Base-by-base conservation (phyloP, 257 asterid genomes). In the Penstemon eatonii region DNA sequence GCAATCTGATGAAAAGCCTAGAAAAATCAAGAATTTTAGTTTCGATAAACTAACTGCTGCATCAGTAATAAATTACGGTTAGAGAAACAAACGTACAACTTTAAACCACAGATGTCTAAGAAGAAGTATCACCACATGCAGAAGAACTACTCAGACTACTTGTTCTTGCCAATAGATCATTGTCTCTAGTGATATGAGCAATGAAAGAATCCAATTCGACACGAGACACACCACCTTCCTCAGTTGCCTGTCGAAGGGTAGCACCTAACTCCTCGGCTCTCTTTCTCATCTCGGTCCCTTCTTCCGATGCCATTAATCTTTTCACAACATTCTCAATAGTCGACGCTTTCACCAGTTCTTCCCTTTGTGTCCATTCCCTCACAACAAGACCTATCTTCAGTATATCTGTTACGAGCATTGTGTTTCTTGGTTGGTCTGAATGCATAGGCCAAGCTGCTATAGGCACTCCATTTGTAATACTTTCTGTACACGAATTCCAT, bases 181-280 rank as follows among this genome's bases (percentile, higher is more conserved):
- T 25, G 33, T 25, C 33, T 49, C 54, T 50, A 8, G 79, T 64
- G 6, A 73, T 69, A 39, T 73, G 79, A 50, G 76, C 40, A 51
- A 78, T 64, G 55, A 78, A 78, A 19, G 70, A 57, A 47, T 64
- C 55, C 50, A 73, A 61, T 67, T 78, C 79, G 5, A 4, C 4
- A 5, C 45, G 8, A n/a, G 59, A n/a, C 18, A 49, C 63, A 19
- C 63, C 79, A 1, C 66, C 69, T 51, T 65, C 71, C 37, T 4
- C 56, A 5, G 69, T 55, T 37, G 76, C 66, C 8, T 52, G 10
- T 44, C 53, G 36, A 7, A 78, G 63, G 13, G 56, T 15, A 1
- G 1, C 1, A 6, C 76, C 51, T 8, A 73, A 8, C 60, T 69
- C 44, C 7, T 12, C 56, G 3, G 76, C 76, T 33, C 67, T 73